phyloP scores from a whole-genome alignment of 176 grass and related monocot species.

The Panicum miliaceum region DNA sequence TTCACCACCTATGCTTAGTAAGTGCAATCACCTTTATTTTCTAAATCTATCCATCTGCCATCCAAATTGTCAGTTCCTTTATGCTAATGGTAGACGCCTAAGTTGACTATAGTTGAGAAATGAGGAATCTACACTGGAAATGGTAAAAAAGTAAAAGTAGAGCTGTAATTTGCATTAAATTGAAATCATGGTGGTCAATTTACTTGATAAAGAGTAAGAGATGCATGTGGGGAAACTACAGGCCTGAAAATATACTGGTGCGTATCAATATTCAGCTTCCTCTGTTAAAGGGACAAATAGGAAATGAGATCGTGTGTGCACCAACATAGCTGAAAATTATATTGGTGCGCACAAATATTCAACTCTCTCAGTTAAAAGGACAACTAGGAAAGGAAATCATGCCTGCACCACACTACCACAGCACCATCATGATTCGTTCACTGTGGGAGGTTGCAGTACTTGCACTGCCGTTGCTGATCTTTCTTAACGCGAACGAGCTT shows the following conservation, averaged over 20 bases:
- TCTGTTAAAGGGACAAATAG: background rate
- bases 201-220: background rate
- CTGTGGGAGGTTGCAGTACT: background rate
- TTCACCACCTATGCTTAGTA: background rate
- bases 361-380: background rate
- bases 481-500: no score
- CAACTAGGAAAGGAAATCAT: background rate
- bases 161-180: background rate
- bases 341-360: background rate
- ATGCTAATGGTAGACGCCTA: background rate
- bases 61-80: background rate
- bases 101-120: background rate
- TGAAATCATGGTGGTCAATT: background rate
- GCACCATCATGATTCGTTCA: background rate
- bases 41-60: background rate
- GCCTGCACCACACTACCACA: background rate
- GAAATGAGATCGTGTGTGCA: background rate
- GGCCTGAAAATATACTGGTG: background rate
- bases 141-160: background rate
- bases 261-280: background rate
- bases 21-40: background rate
- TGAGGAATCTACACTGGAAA: background rate
- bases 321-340: background rate
- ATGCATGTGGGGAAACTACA: background rate
- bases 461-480: background rate